Evolutionary conservation across 2,329 filamentous ascomycete genomes (phyloP).

Genomic region (Scedosporium apiospermum): DNA sequence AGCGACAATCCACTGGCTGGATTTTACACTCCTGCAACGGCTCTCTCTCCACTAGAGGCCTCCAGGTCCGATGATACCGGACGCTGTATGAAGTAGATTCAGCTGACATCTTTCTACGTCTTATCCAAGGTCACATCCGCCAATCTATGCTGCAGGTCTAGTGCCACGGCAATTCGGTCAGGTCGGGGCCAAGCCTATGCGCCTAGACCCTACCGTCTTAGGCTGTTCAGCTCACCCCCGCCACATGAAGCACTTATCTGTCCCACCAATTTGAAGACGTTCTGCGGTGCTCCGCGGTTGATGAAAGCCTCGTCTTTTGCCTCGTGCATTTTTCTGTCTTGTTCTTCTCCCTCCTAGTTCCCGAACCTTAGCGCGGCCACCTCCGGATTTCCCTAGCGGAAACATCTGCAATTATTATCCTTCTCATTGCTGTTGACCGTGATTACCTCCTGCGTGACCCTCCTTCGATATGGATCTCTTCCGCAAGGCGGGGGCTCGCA

Average conservation of each 20-base stretch:
- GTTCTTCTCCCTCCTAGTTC: not conserved
- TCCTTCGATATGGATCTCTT: constrained; percentile 22
- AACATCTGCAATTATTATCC: no score
- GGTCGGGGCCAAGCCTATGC: not conserved
- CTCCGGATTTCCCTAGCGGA: not conserved
- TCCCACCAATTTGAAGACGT: not conserved
- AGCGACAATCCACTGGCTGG: not conserved
- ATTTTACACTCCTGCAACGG: not conserved
- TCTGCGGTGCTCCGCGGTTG: not conserved
- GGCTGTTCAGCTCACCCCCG: not conserved
- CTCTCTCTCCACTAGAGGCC: not conserved
- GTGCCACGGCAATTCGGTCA: not conserved
- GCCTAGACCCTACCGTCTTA: not conserved
- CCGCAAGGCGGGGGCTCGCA: constrained; percentile 31
- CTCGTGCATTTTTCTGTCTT: not conserved
- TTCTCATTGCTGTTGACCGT: no score
- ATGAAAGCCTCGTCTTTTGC: not conserved
- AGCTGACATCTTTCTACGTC: not conserved
- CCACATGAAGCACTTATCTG: not conserved
- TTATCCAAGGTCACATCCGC: not conserved
- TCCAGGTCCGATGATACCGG: not conserved
- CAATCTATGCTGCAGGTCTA: not conserved
- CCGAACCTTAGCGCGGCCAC: not conserved
- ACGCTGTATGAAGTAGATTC: not conserved
- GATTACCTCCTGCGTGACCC: not conserved